Percentiles rank a stretch among this genome's conserved stretches.
Evolutionary conservation across 2,329 filamentous ascomycete genomes (phyloP).

Genomic region (Fusarium guadeloupense): DNA sequence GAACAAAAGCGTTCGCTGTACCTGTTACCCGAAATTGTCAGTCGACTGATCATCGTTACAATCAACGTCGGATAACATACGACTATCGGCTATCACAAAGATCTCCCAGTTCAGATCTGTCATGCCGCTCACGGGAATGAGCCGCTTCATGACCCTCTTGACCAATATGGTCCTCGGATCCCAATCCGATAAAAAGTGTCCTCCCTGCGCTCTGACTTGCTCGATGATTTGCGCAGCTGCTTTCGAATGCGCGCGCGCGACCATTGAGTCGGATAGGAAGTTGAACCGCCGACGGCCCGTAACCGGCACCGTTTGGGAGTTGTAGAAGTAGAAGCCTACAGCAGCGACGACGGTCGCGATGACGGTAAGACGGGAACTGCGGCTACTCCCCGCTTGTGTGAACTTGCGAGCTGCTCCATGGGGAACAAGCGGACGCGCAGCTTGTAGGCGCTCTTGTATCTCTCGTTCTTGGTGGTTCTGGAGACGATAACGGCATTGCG

Average conservation of each 20-base stretch:
- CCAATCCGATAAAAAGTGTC: constrained; percentile 65
- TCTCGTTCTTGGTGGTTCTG: constrained; percentile 37
- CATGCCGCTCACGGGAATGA: constrained; percentile 75
- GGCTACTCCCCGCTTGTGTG: constrained; percentile 41
- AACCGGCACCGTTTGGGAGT: constrained; percentile 77
- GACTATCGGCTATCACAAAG: constrained; percentile 74
- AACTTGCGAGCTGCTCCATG: constrained; percentile 40
- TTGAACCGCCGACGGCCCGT: constrained; percentile 80
- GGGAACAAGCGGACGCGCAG: constrained; percentile 48
- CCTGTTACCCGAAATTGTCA: constrained; percentile 41
- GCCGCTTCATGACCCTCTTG: constrained; percentile 68
- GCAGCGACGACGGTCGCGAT: constrained; percentile 55
- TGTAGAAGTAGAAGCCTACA: constrained; percentile 69
- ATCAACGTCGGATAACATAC: constrained; percentile 45
- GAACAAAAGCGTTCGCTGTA: constrained; percentile 78
- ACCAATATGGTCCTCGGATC: constrained; percentile 68
- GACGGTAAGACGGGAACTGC: constrained; percentile 50
- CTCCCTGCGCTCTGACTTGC: constrained; percentile 61
- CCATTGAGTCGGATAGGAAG: constrained; percentile 64
- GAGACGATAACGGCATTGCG: constrained; percentile 29
- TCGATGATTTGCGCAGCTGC: constrained; percentile 56
- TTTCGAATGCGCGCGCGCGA: constrained; percentile 53
- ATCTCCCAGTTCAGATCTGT: constrained; percentile 72
- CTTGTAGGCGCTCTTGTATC: constrained; percentile 41
- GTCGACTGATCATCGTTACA: not conserved